Percentiles rank a stretch among this genome's conserved stretches.
These are phyloP conservation scores for Penicillium soppii DNA, from an alignment of 495 filamentous ascomycete species.

Conservation along the genomic window DNA sequence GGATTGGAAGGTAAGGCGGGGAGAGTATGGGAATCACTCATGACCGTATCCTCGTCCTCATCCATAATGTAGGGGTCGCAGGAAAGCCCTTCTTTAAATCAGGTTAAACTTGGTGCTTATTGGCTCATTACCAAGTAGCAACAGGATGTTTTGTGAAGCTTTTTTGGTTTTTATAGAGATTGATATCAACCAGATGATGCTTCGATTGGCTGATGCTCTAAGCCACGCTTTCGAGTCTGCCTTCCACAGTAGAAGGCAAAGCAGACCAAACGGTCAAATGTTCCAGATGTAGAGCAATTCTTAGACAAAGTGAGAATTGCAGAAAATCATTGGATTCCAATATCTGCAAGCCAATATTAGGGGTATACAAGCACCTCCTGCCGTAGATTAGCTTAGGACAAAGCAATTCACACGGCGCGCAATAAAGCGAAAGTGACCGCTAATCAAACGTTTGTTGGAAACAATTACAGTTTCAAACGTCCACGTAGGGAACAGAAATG, in stretches of 20 bases:
- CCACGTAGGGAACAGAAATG: not conserved
- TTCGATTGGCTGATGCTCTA: not conserved
- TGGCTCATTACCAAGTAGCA: conserved; percentile 19
- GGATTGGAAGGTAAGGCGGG: conserved; percentile 18
- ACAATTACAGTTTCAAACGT: not conserved
- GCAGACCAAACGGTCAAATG: not conserved
- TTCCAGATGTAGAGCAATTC: not conserved
- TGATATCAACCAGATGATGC: not conserved
- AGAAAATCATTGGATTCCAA: not conserved
- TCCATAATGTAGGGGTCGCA: conserved; percentile 21
- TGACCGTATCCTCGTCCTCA: conserved; percentile 42
- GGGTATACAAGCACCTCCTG: conserved; percentile 5
- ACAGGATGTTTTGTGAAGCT: not conserved
- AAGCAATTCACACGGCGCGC: not conserved
- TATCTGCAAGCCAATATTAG: not conserved
- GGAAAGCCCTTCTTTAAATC: conserved; percentile 3
- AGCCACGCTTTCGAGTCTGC: not conserved
- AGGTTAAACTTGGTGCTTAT: conserved; percentile 10
- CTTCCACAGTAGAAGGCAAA: not conserved
- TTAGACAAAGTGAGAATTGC: not conserved
- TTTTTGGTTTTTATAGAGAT: not conserved
- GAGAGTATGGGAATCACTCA: conserved; percentile 31
- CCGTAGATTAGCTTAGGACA: not conserved
- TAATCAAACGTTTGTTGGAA: not conserved
- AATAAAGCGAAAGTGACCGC: not conserved